phyloP scores from a whole-genome alignment of 352 stramenopile species.

The Phytopythium boreale region DNA sequence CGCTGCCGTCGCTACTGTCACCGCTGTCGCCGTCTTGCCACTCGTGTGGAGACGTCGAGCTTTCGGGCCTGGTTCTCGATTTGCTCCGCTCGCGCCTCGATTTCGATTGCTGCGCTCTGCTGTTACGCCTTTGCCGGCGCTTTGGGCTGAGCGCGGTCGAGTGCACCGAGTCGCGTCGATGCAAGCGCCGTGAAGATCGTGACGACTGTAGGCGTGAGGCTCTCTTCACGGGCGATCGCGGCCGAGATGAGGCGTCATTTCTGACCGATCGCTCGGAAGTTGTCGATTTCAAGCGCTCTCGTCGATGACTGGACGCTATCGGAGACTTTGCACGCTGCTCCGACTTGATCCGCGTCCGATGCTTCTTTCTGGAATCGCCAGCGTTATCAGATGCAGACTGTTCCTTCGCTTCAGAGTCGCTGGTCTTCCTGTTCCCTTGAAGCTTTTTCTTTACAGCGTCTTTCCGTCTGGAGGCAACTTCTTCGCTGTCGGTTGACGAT shows the following conservation, averaged over 20 bases:
- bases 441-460: background rate
- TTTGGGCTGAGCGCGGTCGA: background rate
- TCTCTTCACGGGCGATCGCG: background rate
- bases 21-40: background rate
- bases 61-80: background rate
- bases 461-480: background rate
- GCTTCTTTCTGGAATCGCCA: background rate
- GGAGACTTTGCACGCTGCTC: background rate
- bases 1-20: slow-evolving; percentile 19
- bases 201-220: background rate
- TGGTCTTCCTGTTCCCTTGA: background rate
- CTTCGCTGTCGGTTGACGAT: slow-evolving; percentile 2
- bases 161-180: background rate
- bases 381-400: background rate
- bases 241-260: background rate
- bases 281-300: slow-evolving; percentile 1
- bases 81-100: background rate
- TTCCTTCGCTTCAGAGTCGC: background rate
- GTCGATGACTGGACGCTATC: background rate
- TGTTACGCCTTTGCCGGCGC: background rate
- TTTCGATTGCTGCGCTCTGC: background rate
- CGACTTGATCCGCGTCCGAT: background rate
- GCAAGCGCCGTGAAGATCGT: background rate
- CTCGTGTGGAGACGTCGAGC: background rate
- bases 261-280: background rate